Percentiles rank a stretch among this genome's conserved stretches.
These are phyloP conservation scores for Phytopythium ostracodes DNA, from an alignment of 352 stramenopile genomes.

Conservation along the genomic window DNA sequence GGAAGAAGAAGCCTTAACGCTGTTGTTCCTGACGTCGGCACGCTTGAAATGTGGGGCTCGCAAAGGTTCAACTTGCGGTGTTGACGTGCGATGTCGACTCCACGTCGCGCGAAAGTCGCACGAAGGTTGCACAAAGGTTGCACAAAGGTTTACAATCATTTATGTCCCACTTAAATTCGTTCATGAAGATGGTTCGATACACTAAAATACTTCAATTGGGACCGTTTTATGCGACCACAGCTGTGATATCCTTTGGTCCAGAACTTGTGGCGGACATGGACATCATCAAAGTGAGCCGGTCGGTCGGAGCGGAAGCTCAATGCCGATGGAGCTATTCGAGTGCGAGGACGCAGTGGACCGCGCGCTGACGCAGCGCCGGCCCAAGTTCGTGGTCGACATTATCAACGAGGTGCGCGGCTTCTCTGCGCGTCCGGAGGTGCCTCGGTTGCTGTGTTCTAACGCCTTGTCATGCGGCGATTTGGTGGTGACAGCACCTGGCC, in stretches of 20 bases:
- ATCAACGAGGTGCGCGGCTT: slow-evolving; percentile 60
- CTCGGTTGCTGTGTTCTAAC: neutral
- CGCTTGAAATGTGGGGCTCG: neutral
- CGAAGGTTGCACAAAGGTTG: slow-evolving; percentile 15
- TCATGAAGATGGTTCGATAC: neutral
- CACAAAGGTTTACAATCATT: neutral
- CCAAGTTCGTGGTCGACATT: slow-evolving; percentile 58
- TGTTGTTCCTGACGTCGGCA: neutral
- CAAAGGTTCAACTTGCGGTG: neutral
- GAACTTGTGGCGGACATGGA: neutral
- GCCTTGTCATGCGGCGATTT: neutral
- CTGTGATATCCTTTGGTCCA: neutral
- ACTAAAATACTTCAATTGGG: neutral
- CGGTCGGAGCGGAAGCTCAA: neutral
- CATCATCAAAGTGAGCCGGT: neutral
- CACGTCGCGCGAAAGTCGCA: slow-evolving; percentile 15
- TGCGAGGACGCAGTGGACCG: slow-evolving; percentile 78
- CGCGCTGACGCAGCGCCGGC: slow-evolving; percentile 66
- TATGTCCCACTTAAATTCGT: neutral
- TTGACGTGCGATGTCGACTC: neutral
- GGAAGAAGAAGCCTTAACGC: neutral
- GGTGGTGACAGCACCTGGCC: slow-evolving; percentile 35
- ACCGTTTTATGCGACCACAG: slow-evolving; percentile 11
- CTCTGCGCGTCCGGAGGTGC: neutral
- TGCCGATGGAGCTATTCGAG: slow-evolving; percentile 63